Percentiles rank a stretch among this genome's conserved stretches.
phyloP scores from a whole-genome alignment of 2,329 filamentous ascomycete genomes.

The Fusarium brachygibbosum region DNA sequence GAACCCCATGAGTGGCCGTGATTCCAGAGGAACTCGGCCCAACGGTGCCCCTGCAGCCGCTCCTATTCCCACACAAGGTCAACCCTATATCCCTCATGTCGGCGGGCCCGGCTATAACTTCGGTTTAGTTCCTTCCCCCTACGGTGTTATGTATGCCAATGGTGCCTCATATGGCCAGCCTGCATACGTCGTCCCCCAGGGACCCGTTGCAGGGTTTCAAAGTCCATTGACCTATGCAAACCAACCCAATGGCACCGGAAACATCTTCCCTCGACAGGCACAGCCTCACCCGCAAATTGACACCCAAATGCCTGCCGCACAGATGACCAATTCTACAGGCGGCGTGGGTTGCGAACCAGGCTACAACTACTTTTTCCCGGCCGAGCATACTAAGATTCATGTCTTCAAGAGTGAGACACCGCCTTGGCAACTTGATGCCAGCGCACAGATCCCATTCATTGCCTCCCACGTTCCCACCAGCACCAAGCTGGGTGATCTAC shows the following conservation, averaged over 20 bases:
- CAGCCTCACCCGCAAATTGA: constrained; percentile 60
- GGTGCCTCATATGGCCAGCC: constrained; percentile 20
- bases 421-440: constrained; percentile 66
- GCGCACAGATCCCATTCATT: constrained; percentile 60
- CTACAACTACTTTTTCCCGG: constrained; percentile 73
- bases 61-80: constrained; percentile 53
- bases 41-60: constrained; percentile 53
- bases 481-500: constrained; percentile 67
- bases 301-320: constrained; percentile 63
- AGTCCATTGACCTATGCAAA: constrained; percentile 49
- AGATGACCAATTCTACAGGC: constrained; percentile 69
- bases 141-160: constrained; percentile 48
- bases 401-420: constrained; percentile 65
- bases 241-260: constrained; percentile 57
- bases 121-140: constrained; percentile 43
- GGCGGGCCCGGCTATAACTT: constrained; percentile 56
- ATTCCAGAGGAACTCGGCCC: constrained; percentile 53
- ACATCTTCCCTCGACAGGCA: constrained; percentile 56
- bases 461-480: constrained; percentile 66
- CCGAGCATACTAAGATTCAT: constrained; percentile 70
- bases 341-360: constrained; percentile 71
- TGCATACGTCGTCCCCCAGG: constrained; percentile 29
- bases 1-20: constrained; percentile 58
- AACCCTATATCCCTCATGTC: constrained; percentile 56
- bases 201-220: constrained; percentile 44